Evolutionary conservation across 345 rosid species (phyloP).

Genomic region (Mangifera indica): DNA sequence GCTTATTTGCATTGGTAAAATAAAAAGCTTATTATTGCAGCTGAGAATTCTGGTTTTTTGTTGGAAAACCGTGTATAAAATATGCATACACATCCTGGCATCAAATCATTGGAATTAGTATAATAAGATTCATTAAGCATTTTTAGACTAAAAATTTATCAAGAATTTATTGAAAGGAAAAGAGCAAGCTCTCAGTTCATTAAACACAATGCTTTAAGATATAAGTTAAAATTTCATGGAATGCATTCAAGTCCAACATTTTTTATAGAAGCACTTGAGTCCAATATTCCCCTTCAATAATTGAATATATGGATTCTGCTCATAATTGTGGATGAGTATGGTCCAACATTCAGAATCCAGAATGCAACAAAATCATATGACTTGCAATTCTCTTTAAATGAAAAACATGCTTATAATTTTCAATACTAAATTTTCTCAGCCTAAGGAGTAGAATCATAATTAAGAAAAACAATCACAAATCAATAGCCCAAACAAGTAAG

Average conservation of each 20-base stretch:
- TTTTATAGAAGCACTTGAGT: not conserved
- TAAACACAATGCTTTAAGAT: not conserved
- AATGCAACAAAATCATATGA: not conserved
- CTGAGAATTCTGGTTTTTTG: not conserved
- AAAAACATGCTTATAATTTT: not conserved
- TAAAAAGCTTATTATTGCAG: not conserved
- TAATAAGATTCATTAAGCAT: not conserved
- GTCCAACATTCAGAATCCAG: not conserved
- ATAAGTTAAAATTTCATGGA: not conserved
- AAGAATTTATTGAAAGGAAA: not conserved
- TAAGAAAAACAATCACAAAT: not conserved
- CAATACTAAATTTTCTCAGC: not conserved
- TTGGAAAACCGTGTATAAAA: not conserved
- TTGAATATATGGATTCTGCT: not conserved
- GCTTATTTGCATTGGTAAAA: not conserved
- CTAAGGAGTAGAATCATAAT: not conserved
- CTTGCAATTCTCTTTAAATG: not conserved
- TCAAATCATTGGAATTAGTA: not conserved
- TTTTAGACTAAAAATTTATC: not conserved
- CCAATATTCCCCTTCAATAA: constrained; percentile 3
- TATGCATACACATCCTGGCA: not conserved
- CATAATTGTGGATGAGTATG: not conserved
- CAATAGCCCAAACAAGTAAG: not conserved
- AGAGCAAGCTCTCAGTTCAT: not conserved
- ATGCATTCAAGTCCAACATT: no score